Conservation (phyloP, 208 protist genomes). For the Trypanosoma boissoni region DNA sequence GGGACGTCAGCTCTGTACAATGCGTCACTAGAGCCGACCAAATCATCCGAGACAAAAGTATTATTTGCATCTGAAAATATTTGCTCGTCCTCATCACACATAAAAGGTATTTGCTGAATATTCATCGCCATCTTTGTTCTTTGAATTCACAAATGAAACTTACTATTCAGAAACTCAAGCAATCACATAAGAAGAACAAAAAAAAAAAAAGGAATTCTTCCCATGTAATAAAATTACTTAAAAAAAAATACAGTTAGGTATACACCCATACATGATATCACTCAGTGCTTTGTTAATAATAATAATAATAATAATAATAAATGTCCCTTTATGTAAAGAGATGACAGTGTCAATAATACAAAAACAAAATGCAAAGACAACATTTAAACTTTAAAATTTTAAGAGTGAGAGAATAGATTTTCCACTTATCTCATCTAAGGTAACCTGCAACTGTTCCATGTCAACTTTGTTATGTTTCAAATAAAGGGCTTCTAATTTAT, state of each 20-base stretch:
- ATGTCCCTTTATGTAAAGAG: no score
- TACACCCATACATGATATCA: no score
- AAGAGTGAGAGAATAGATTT: neutral
- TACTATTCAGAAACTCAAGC: no score
- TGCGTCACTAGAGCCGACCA: neutral
- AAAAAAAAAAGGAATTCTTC: slow-evolving; percentile 1
- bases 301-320: no score
- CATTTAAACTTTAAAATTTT: neutral
- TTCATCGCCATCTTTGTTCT: slow-evolving; percentile 6
- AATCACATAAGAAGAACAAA: slow-evolving; percentile 9
- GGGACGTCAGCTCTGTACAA: neutral
- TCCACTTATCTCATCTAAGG: neutral
- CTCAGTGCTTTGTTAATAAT: no score
- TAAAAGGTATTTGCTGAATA: slow-evolving; percentile 12
- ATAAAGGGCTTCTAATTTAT: slow-evolving; percentile 13
- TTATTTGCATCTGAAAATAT: neutral
- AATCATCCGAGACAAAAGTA: neutral
- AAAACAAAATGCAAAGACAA: neutral
- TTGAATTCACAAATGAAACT: neutral
- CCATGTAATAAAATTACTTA: no score
- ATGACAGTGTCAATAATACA: neutral
- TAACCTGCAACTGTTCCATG: slow-evolving; percentile 1
- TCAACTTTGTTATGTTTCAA: slow-evolving; percentile 23
- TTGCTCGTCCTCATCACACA: slow-evolving; percentile 10
- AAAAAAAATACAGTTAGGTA: no score